Conservation (phyloP, 345 rosid species). For the Salix viminalis region DNA sequence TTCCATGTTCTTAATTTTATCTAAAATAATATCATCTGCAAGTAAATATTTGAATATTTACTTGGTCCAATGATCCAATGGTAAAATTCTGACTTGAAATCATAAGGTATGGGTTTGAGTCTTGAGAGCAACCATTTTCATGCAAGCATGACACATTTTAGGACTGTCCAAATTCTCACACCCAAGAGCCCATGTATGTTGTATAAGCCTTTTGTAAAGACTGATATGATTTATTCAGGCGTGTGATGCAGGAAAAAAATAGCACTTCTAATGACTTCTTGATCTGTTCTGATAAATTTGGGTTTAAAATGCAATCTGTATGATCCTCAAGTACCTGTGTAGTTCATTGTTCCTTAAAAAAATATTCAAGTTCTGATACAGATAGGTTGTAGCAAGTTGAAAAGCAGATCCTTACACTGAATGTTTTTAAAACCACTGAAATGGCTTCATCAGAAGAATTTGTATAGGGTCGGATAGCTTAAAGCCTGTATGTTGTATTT, state of each 20-base stretch:
- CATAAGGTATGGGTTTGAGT: background rate
- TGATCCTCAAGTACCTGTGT: background rate
- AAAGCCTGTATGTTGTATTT: background rate
- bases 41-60: background rate
- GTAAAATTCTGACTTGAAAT: background rate
- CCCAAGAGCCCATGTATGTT: background rate
- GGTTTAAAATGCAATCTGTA: background rate
- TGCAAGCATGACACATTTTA: background rate
- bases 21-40: background rate
- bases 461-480: background rate
- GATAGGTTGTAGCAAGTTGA: background rate
- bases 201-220: background rate
- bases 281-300: background rate
- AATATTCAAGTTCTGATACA: background rate
- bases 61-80: background rate
- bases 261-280: background rate
- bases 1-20: slow-evolving; percentile 6
- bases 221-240: background rate
- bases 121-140: background rate
- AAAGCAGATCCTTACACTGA: background rate
- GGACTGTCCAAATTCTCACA: background rate
- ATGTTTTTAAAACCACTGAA: background rate
- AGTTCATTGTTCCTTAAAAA: background rate
- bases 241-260: background rate
- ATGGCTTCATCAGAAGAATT: background rate